Percentiles rank a stretch among this genome's conserved stretches.
Evolutionary conservation across 148 eudicot species (phyloP).

Genomic region (Persicaria maculosa): DNA sequence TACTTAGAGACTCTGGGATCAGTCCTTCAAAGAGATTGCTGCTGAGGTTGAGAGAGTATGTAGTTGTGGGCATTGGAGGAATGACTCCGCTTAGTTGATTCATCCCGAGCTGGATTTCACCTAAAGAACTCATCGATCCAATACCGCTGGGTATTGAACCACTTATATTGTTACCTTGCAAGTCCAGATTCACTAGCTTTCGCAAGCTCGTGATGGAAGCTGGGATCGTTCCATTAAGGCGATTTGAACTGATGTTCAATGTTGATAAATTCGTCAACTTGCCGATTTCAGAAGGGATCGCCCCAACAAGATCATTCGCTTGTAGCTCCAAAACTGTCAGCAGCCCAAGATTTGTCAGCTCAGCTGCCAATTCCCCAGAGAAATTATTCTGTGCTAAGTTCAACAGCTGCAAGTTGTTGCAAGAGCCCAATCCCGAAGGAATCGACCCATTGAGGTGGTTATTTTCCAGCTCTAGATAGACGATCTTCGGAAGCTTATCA

Average conservation of each 20-base stretch:
- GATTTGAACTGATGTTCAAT: slow-evolving; percentile 60
- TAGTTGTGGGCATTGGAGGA: slow-evolving; percentile 34
- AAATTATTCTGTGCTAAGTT: slow-evolving; percentile 50
- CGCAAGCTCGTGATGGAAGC: slow-evolving; percentile 37
- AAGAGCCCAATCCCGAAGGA: slow-evolving; percentile 49
- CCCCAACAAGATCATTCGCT: slow-evolving; percentile 42
- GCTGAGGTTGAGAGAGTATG: slow-evolving; percentile 69
- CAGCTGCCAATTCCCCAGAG: slow-evolving; percentile 39
- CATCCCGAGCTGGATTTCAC: slow-evolving; percentile 61
- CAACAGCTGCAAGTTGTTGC: slow-evolving; percentile 41
- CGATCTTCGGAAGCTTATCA: slow-evolving; percentile 27
- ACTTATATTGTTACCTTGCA: slow-evolving; percentile 49
- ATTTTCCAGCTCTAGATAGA: slow-evolving; percentile 58
- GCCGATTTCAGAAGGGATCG: slow-evolving; percentile 47
- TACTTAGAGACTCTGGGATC: slow-evolving; percentile 37
- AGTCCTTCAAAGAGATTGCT: slow-evolving; percentile 47
- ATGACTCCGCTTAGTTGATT: slow-evolving; percentile 54
- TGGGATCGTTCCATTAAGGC: slow-evolving; percentile 53
- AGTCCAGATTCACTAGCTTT: slow-evolving; percentile 45
- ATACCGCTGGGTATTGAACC: slow-evolving; percentile 50
- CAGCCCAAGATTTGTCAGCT: slow-evolving; percentile 34
- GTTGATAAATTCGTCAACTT: slow-evolving; percentile 29
- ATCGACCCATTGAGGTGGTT: slow-evolving; percentile 47
- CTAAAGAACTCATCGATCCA: slow-evolving; percentile 26
- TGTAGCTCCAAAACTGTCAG: slow-evolving; percentile 61